Evolutionary conservation across 257 asterid species (phyloP).

Genomic region (Penstemon eatonii): DNA sequence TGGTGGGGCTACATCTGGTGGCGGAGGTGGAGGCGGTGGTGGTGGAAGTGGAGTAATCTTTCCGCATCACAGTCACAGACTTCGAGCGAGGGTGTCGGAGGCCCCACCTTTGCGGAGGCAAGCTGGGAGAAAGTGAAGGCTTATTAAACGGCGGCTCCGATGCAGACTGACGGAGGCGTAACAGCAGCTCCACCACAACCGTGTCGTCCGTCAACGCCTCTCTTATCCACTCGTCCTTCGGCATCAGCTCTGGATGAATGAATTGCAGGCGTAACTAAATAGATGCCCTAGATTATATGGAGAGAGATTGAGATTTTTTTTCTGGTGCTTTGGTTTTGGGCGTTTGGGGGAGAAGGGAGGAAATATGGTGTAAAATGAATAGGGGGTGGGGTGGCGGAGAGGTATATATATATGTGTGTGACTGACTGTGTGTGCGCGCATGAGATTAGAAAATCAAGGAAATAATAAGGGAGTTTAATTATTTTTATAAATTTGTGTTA

Average conservation of each 20-base stretch:
- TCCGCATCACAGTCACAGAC: conserved; percentile 22
- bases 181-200: conserved; percentile 40
- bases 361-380: too few species aligned
- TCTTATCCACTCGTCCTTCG: conserved; percentile 43
- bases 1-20: conserved; percentile 45
- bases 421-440: too few species aligned
- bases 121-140: background rate
- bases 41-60: conserved; percentile 28
- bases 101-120: conserved; percentile 40
- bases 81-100: conserved; percentile 40
- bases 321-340: too few species aligned
- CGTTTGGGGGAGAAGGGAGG: too few species aligned
- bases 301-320: too few species aligned
- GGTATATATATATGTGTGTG: too few species aligned
- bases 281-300: too few species aligned
- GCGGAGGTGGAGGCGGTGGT: conserved; percentile 22
- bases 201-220: conserved; percentile 42
- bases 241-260: background rate
- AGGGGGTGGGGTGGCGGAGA: too few species aligned
- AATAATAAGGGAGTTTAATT: too few species aligned
- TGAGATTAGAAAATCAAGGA: too few species aligned
- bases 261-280: too few species aligned
- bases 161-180: conserved; percentile 33
- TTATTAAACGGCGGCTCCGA: background rate
- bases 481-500: too few species aligned